Evolutionary conservation across 1,139 yeast genomes (phyloP).

Genomic region (Sugiyamaella pinicola): DNA sequence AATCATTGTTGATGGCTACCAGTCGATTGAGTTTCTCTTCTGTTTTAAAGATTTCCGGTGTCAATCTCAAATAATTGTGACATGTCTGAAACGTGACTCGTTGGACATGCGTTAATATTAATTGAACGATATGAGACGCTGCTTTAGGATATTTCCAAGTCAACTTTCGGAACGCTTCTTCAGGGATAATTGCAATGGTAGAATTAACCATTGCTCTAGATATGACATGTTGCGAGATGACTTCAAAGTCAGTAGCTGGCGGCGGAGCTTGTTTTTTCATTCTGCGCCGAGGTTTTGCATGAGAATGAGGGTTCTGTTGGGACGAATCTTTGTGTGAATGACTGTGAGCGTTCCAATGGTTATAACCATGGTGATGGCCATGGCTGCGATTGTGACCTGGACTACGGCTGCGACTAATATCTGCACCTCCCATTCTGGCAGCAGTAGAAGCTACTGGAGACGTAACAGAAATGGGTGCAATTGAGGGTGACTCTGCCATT

Average conservation of each 20-base stretch:
- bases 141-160: slow-evolving; percentile 82
- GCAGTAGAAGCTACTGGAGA: slow-evolving; percentile 19
- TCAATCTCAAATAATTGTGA: slow-evolving; percentile 80
- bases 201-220: slow-evolving; percentile 68
- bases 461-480: slow-evolving; percentile 16
- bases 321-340: too few relatives aligned
- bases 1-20: slow-evolving; percentile 44
- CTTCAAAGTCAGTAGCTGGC: slow-evolving; percentile 29
- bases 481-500: slow-evolving; percentile 12
- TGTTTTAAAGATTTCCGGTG: slow-evolving; percentile 76
- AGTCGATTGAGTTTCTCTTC: slow-evolving; percentile 66
- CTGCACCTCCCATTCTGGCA: slow-evolving; percentile 15
- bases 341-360: neutral
- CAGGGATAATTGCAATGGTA: slow-evolving; percentile 90
- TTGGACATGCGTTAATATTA: slow-evolving; percentile 82
- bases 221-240: slow-evolving; percentile 51
- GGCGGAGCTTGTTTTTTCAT: slow-evolving; percentile 2
- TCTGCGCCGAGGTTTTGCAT: neutral
- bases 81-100: slow-evolving; percentile 91
- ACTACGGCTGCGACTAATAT: slow-evolving; percentile 1
- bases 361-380: neutral
- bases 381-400: neutral
- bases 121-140: slow-evolving; percentile 91
- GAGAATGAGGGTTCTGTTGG: neutral
- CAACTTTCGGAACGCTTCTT: slow-evolving; percentile 73